Conservation (phyloP, 306 rosid species). For the Lathyrus tuberosus region DNA sequence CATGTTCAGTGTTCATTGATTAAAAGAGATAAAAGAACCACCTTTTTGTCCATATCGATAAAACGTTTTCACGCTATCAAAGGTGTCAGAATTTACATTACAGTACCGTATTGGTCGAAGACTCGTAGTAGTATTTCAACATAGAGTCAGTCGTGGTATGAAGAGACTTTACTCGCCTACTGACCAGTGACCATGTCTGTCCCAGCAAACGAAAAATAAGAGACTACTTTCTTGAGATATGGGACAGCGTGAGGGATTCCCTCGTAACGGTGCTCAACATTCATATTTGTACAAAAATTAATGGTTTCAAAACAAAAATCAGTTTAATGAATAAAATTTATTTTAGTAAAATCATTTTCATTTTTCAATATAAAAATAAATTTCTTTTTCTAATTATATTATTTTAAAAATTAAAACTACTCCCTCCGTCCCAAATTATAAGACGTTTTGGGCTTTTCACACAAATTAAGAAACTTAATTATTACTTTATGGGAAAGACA, state of each 20-base stretch:
- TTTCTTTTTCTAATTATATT: too few relatives aligned
- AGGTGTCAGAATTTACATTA: neutral
- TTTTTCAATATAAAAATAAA: too few relatives aligned
- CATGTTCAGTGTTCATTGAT: neutral
- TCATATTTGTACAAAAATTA: neutral
- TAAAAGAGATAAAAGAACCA: neutral
- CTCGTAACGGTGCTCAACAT: constrained; percentile 6
- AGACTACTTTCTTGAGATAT: neutral
- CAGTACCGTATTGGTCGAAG: neutral
- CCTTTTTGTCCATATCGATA: neutral
- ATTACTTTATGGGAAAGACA: too few relatives aligned
- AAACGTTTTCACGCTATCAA: neutral
- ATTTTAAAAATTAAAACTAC: too few relatives aligned
- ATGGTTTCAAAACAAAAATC: too few relatives aligned
- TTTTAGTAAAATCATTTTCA: too few relatives aligned
- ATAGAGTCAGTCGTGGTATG: neutral
- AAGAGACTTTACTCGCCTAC: neutral
- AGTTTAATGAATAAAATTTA: too few relatives aligned
- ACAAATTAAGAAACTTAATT: too few relatives aligned
- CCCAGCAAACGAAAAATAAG: neutral
- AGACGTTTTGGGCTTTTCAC: too few relatives aligned
- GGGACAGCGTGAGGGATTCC: neutral
- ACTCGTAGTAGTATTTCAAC: neutral
- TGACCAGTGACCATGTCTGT: neutral
- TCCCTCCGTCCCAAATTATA: too few relatives aligned